Base-by-base conservation (phyloP, 495 filamentous ascomycete genomes). In the Hypoxylon crocopeplum region DNA sequence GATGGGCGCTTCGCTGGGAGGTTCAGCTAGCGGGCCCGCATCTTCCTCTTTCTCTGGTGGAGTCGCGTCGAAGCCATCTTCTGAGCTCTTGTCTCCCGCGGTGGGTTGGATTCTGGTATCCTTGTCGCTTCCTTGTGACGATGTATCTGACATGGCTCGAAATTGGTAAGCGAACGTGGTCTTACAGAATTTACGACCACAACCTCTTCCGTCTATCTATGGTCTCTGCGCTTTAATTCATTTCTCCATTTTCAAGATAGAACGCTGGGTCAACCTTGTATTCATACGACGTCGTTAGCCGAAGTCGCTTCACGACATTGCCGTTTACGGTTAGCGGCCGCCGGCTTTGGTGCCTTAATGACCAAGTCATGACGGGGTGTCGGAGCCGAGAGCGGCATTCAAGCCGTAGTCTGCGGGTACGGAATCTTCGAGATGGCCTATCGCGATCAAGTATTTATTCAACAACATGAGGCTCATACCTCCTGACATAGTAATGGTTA, bases 1-100 rank as follows among this genome's bases (percentile, higher is more conserved):
- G 21, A 40, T 32, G 17, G 54, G 65, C 12, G 46, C 25, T 25
- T 70, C 68, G 12, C 61, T 70, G 3, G 59, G 53, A 7, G 66
- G 59, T 15, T 69, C 63, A 5, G 42, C 49, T 27, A 41, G 7
- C 1, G 30, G 10, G 12, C 39, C 48, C 7, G n/a, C 25, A 13
- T 40, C 17, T 21, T 38, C 38, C 17, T 38, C 33, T 3, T 58
- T 44, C 37, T 50, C 55, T 2, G 25, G 41, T 7, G 41, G 12
- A 7, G 10, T 48, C 20, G 12, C 32, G 21, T 42, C 50, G 38
- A 50, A 6, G 30, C 50, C 61, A 59, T 59, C 39, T 54, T 64
- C 60, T 37, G 30, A 32, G 17, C 7, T 49, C n/a, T 50, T 40
- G 40, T 54, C 49, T 30, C 27, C 25, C 20, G 29, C 21, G 3